Conservation (phyloP, 2,329 filamentous ascomycete genomes). For the Fusarium tricinctum region DNA sequence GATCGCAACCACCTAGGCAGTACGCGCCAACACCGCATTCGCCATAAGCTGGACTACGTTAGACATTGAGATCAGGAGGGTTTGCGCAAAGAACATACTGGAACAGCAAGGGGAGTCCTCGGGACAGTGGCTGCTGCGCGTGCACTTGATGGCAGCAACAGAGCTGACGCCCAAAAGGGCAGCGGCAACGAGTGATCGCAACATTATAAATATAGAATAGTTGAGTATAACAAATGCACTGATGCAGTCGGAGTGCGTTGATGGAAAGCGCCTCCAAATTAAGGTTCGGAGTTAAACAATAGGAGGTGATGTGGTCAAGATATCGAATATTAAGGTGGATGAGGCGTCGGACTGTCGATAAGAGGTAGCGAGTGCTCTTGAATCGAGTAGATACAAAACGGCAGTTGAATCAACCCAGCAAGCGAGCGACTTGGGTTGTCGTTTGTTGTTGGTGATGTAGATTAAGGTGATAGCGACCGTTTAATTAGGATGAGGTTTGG, state of each 20-base stretch:
- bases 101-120: slow-evolving; percentile 82
- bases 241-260: slow-evolving; percentile 8
- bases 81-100: slow-evolving; percentile 64
- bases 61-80: slow-evolving; percentile 25
- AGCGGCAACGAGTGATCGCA: slow-evolving; percentile 51
- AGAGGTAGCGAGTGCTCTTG: slow-evolving; percentile 32
- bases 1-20: slow-evolving; percentile 96
- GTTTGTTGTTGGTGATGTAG: slow-evolving; percentile 13
- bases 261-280: slow-evolving; percentile 16
- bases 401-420: slow-evolving; percentile 31
- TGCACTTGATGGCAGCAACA: slow-evolving; percentile 58
- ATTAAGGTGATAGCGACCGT: slow-evolving; percentile 6
- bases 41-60: slow-evolving; percentile 78
- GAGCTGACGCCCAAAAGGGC: slow-evolving; percentile 54
- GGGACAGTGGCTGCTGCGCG: slow-evolving; percentile 74
- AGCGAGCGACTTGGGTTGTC: slow-evolving; percentile 37
- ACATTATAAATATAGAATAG: slow-evolving; percentile 50
- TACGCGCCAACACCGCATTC: slow-evolving; percentile 94
- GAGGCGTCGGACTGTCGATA: slow-evolving; percentile 8
- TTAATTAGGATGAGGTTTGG: slow-evolving; percentile 25
- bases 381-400: slow-evolving; percentile 12
- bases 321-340: slow-evolving; percentile 27
- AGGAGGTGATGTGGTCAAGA: background rate
- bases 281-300: slow-evolving; percentile 23
- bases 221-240: slow-evolving; percentile 19